These are phyloP conservation scores for Suillus brevipes DNA, from an alignment of 768 basidiomycete species.

Conservation along the genomic window DNA sequence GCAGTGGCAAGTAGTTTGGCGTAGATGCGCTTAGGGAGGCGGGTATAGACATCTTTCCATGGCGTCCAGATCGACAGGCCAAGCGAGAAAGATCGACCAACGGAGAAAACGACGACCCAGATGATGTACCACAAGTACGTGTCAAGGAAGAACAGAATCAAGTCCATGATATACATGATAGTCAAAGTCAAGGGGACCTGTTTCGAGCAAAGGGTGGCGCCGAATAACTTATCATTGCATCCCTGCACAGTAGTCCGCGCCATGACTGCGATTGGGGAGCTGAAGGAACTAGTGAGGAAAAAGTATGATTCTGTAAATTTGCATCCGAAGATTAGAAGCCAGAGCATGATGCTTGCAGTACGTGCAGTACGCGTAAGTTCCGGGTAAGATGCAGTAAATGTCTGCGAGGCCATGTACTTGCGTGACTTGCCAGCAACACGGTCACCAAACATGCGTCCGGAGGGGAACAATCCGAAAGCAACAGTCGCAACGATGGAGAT, in stretches of 20 bases:
- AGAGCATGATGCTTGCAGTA: constrained; percentile 80
- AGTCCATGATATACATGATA: constrained; percentile 99
- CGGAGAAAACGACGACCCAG: constrained; percentile 95
- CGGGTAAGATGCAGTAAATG: constrained; percentile 98
- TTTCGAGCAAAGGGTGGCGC: constrained; percentile 78
- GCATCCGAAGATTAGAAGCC: constrained; percentile 94
- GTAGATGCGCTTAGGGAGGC: constrained; percentile 96
- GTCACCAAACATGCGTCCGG: constrained; percentile 98
- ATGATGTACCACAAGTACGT: constrained; percentile 99
- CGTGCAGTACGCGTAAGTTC: constrained; percentile 70
- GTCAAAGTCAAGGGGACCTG: constrained; percentile 93
- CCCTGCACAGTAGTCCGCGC: constrained; percentile 90
- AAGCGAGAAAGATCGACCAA: constrained; percentile 85
- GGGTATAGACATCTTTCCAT: constrained; percentile 96
- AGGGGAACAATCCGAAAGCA: constrained; percentile 86
- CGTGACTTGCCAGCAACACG: constrained; percentile 96
- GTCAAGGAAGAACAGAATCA: constrained; percentile 97
- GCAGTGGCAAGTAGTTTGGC: constrained; percentile 93
- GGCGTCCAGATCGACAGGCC: constrained; percentile 99
- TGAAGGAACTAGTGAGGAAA: constrained; percentile 97
- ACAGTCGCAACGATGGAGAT: constrained; percentile 83
- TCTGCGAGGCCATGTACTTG: constrained; percentile 98
- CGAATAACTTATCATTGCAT: constrained; percentile 85
- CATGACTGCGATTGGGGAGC: constrained; percentile 95
- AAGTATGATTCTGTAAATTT: constrained; percentile 98